Percentiles rank a stretch among this genome's conserved stretches.
Conservation (phyloP, 306 rosid species). For the Rosa persica region DNA sequence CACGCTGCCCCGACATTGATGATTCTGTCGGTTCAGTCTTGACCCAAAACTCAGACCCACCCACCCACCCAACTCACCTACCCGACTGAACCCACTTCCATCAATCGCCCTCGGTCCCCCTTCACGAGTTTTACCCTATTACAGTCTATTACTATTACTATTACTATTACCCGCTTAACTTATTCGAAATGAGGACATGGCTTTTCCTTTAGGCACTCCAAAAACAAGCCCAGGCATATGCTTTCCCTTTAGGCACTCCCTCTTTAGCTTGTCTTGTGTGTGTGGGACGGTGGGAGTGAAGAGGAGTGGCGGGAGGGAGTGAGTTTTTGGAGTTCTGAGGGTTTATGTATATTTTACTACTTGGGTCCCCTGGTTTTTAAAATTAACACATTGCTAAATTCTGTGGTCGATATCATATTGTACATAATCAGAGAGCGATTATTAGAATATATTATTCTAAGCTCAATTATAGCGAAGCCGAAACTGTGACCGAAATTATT, state of each 20-base stretch:
- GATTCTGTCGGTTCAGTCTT: constrained; percentile 55
- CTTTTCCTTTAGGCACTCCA: not conserved
- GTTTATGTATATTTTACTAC: too few relatives aligned
- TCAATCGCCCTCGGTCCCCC: constrained; percentile 17
- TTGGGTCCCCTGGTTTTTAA: not conserved
- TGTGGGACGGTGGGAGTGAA: not conserved
- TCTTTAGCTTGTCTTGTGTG: not conserved
- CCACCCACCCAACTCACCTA: constrained; percentile 25
- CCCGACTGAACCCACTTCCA: constrained; percentile 11
- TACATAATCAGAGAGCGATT: too few relatives aligned
- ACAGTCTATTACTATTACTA: not conserved
- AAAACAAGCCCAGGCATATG: not conserved
- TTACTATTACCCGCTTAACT: constrained; percentile 15
- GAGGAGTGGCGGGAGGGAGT: not conserved
- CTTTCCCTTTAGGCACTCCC: not conserved
- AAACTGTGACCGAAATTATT: not conserved
- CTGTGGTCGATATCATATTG: not conserved
- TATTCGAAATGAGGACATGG: not conserved
- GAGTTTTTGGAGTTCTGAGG: not conserved
- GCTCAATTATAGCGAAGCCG: not conserved
- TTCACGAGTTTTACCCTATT: constrained; percentile 4
- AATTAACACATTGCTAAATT: not conserved
- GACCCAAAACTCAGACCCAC: constrained; percentile 12
- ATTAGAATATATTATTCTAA: too few relatives aligned
- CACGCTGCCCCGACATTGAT: constrained; percentile 90